A percentile compares a stretch with the other conserved stretches of the same genome.
These are phyloP conservation scores for Penicillium sp. DNA, from an alignment of 2,329 filamentous ascomycete genomes.

Conservation along the genomic window DNA sequence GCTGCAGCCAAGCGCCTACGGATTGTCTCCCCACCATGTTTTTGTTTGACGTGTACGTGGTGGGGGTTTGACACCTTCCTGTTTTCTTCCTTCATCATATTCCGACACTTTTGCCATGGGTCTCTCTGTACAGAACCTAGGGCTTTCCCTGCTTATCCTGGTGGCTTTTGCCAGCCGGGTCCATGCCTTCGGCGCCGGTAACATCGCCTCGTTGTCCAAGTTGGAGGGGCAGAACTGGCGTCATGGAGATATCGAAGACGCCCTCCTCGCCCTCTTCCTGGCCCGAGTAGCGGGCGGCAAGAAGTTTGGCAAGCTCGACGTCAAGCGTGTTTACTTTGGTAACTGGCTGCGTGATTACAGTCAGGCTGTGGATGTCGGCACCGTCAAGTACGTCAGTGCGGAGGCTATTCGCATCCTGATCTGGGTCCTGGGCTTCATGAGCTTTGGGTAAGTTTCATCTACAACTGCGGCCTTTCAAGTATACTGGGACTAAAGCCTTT, in stretches of 20 bases:
- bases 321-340: slow-evolving; percentile 91
- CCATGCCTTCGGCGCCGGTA: slow-evolving; percentile 82
- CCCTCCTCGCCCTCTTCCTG: slow-evolving; percentile 72
- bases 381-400: slow-evolving; percentile 84
- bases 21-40: slow-evolving; percentile 11
- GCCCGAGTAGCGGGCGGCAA: slow-evolving; percentile 67
- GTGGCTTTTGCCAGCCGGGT: slow-evolving; percentile 68
- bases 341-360: slow-evolving; percentile 96
- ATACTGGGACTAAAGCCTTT: neutral
- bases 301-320: slow-evolving; percentile 85
- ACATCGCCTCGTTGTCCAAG: slow-evolving; percentile 78
- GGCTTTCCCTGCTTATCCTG: slow-evolving; percentile 54
- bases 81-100: neutral
- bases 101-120: slow-evolving; percentile 19
- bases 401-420: slow-evolving; percentile 89
- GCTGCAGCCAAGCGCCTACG: slow-evolving; percentile 6
- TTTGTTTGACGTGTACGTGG: slow-evolving; percentile 9
- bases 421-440: slow-evolving; percentile 88
- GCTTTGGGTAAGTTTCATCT: slow-evolving; percentile 65
- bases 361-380: slow-evolving; percentile 90
- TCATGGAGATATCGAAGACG: slow-evolving; percentile 92
- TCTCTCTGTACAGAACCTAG: slow-evolving; percentile 19
- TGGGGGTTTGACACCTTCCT: slow-evolving; percentile 5
- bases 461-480: neutral
- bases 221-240: slow-evolving; percentile 87